Conservation (phyloP, 208 protist species). For the Blechomonas ayalai region DNA sequence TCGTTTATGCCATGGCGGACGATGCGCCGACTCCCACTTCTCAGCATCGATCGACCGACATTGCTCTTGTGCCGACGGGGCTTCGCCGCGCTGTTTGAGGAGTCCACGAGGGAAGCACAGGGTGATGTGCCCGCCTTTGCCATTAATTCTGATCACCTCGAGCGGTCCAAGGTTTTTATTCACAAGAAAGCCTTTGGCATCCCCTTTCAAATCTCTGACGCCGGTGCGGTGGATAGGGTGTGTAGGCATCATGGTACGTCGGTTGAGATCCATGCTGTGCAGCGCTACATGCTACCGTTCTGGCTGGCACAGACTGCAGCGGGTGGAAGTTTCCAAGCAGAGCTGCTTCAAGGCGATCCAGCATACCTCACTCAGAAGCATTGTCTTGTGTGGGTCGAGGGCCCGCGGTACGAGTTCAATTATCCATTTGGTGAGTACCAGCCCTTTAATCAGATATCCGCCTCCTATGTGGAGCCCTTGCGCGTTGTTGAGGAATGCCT, state of each 20-base stretch:
- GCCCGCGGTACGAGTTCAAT: conserved; percentile 77
- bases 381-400: conserved; percentile 76
- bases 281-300: conserved; percentile 83
- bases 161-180: conserved; percentile 49
- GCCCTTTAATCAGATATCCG: conserved; percentile 74
- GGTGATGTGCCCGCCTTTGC: conserved; percentile 46
- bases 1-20: too few relatives aligned
- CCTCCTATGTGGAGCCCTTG: conserved; percentile 74
- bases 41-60: too few relatives aligned
- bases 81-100: conserved; percentile 61
- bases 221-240: conserved; percentile 68
- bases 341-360: conserved; percentile 75
- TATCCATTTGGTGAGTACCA: conserved; percentile 85
- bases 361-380: conserved; percentile 69
- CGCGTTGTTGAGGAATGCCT: conserved; percentile 61
- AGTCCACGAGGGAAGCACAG: conserved; percentile 7
- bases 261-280: conserved; percentile 53
- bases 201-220: conserved; percentile 69
- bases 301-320: conserved; percentile 71
- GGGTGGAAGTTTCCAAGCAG: conserved; percentile 60
- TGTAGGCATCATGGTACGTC: conserved; percentile 64
- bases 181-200: conserved; percentile 73
- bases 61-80: conserved; percentile 14
- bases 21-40: too few relatives aligned
- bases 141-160: conserved; percentile 52